Conservation (phyloP, 2,329 filamentous ascomycete species). For the Graphiopsis chlorocephala region DNA sequence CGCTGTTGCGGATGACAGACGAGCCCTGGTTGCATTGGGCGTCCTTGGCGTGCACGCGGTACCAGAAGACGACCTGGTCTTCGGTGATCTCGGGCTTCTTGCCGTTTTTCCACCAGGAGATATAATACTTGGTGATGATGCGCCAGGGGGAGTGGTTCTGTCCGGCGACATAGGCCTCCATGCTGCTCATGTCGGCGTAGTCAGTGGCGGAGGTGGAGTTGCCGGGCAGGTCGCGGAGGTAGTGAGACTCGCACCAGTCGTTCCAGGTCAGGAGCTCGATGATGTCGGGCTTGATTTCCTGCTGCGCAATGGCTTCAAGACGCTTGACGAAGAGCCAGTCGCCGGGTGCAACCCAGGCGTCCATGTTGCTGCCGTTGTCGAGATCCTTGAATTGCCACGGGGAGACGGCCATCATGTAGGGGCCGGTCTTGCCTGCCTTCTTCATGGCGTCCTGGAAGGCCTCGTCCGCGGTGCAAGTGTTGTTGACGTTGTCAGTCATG, state of each 20-base stretch:
- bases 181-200: constrained; percentile 33
- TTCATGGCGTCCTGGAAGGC: constrained; percentile 36
- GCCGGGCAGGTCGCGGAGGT: constrained; percentile 38
- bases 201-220: constrained; percentile 21
- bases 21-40: constrained; percentile 33
- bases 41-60: constrained; percentile 38
- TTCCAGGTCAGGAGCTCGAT: constrained; percentile 42
- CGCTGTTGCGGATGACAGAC: constrained; percentile 33
- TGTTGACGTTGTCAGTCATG: constrained; percentile 32
- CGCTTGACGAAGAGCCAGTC: constrained; percentile 38
- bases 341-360: constrained; percentile 38
- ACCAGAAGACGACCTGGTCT: constrained; percentile 41
- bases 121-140: constrained; percentile 40
- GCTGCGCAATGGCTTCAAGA: constrained; percentile 24
- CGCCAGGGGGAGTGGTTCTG: constrained; percentile 39
- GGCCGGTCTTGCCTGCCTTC: constrained; percentile 34
- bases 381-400: constrained; percentile 42
- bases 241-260: constrained; percentile 40
- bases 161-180: constrained; percentile 37
- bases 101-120: constrained; percentile 37
- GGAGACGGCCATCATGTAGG: constrained; percentile 41
- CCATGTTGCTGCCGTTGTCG: constrained; percentile 34
- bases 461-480: constrained; percentile 32
- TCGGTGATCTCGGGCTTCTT: constrained; percentile 31
- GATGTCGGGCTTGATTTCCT: constrained; percentile 36